Conservation (phyloP, 2,329 filamentous ascomycete genomes). For the Aspergillus japonicus region DNA sequence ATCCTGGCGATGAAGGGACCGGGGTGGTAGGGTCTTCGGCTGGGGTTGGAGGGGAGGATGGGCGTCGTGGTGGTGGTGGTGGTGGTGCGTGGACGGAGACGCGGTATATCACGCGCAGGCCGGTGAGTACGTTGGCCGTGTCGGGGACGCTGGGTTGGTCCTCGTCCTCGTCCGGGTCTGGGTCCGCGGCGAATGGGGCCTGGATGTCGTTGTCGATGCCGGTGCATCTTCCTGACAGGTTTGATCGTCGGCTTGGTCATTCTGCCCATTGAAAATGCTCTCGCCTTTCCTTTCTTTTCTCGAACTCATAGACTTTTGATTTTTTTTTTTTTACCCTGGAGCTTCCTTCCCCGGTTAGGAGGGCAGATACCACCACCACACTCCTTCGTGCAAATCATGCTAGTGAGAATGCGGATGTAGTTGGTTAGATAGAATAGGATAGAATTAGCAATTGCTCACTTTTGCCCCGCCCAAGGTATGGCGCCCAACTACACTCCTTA, state of each 20-base stretch:
- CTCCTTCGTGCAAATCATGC: neutral
- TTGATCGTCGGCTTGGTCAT: no score
- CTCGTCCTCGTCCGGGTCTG: conserved; percentile 13
- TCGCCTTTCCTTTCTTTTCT: no score
- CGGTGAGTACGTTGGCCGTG: conserved; percentile 16
- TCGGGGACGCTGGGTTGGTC: conserved; percentile 8
- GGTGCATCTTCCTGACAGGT: neutral
- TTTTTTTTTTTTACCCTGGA: neutral
- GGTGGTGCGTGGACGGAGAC: conserved; percentile 18
- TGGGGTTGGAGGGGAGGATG: conserved; percentile 20
- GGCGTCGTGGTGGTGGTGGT: conserved; percentile 3
- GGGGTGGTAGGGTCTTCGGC: no score
- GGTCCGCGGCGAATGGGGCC: conserved; percentile 11
- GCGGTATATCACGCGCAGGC: conserved; percentile 9
- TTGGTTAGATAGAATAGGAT: conserved; percentile 8
- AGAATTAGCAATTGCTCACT: no score
- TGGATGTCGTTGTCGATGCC: conserved; percentile 14
- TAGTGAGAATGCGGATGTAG: neutral
- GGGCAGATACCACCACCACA: neutral
- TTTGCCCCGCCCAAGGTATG: no score
- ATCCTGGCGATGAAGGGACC: conserved; percentile 10
- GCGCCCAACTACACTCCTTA: no score
- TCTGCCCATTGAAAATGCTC: no score
- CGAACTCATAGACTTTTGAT: neutral
- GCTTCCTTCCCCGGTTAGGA: neutral